Percentiles rank a stretch among this genome's conserved stretches.
phyloP scores from a whole-genome alignment of 1,284 basidiomycete species.

The Malassezia vespertilionis region DNA sequence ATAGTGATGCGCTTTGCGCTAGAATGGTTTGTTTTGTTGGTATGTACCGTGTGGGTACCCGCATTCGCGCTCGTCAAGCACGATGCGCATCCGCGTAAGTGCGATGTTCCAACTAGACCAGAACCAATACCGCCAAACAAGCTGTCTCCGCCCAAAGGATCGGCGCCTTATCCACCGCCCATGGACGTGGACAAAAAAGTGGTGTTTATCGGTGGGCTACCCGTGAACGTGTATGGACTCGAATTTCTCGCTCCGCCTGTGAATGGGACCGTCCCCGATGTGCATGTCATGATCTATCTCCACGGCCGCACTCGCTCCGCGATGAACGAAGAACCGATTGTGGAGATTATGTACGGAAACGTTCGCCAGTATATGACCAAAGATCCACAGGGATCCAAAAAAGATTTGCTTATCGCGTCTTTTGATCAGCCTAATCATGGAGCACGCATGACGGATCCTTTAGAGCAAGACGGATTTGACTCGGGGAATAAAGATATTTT shows the following conservation, averaged over 20 bases:
- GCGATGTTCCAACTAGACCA: no score
- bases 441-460: conserved; percentile 31
- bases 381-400: neutral
- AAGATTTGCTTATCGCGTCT: conserved; percentile 30
- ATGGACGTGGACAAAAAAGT: conserved; percentile 3
- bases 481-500: conserved; percentile 32
- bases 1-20: no score
- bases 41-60: no score
- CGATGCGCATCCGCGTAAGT: no score
- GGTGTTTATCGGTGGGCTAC: conserved; percentile 32
- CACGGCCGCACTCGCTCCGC: conserved; percentile 19
- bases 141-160: neutral
- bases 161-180: neutral
- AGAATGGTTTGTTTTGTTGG: no score
- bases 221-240: conserved; percentile 37
- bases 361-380: neutral
- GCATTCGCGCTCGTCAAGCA: no score
- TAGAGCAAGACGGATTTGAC: conserved; percentile 41
- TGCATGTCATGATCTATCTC: conserved; percentile 17
- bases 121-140: no score
- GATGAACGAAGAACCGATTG: conserved; percentile 16
- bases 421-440: conserved; percentile 49
- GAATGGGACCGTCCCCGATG: conserved; percentile 21
- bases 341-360: conserved; percentile 11
- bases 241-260: conserved; percentile 21